Base-by-base conservation (phyloP, 2,329 filamentous ascomycete species). In the Teratosphaeria viscida region DNA sequence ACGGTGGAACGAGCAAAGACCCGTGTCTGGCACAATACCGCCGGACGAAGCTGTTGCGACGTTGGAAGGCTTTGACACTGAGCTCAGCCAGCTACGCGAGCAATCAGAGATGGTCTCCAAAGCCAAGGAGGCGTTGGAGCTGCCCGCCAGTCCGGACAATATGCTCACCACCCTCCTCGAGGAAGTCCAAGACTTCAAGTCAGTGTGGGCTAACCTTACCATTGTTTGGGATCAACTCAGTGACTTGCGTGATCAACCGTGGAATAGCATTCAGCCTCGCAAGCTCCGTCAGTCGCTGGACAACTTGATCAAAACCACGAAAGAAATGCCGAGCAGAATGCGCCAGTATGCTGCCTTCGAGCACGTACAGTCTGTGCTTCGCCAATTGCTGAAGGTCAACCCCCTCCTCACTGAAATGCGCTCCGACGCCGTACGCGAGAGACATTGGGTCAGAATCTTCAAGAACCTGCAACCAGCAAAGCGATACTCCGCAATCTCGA, bases 281-380 rank as follows among this genome's bases (percentile, higher is more conserved):
- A 99, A 97, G 76, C 85, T 99, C 60, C 85, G 94, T 43, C 84
- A 89, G 67, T 89, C 90, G 63, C 86, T 99, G 56, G 92, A 99
- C 70, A 87, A 88, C 55, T 82, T 97, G 57, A 90, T 97, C 73
- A 96, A 96, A 79, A 95, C 95, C 83, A 97, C 92, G 39, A 97
- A 96, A 77, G 92, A 97, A 63, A 97, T 99, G 94, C 94, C 95
- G 0, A 96, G 91, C 75, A 87, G 94, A 61, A 97, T 99, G 92
- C 87, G 95, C 62, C 95, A 99, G 71, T 99, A 99, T 74, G 92
- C 95, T 67, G 95, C 95, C n/a, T 99, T 99, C 72, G 95, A 99
- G 74, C 92, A 99, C 70, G 91, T 99, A 47, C 95, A 99, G 72
- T 90, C 85, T 64, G 89, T 95, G 34, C 83, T 99, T 49, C 88